These are phyloP conservation scores for Emergomyces pasteurianus DNA, from an alignment of 2,329 filamentous ascomycete genomes.

Conservation along the genomic window DNA sequence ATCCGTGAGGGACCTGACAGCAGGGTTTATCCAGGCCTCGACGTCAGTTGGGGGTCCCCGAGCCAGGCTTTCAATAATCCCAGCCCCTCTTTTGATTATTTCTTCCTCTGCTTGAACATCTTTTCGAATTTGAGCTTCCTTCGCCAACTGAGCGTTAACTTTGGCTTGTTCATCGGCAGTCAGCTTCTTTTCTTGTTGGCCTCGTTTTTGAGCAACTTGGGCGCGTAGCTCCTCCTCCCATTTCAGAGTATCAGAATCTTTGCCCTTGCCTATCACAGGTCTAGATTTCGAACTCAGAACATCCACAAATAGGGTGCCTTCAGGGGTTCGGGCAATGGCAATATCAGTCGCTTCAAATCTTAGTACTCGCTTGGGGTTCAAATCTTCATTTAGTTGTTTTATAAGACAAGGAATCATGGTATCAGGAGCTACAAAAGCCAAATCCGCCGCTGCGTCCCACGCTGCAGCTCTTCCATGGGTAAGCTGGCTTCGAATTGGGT, in stretches of 20 bases:
- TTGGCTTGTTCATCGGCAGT: constrained; percentile 80
- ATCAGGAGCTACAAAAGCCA: constrained; percentile 87
- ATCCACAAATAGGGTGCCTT: constrained; percentile 80
- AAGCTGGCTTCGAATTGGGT: constrained; percentile 25
- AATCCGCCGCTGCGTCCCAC: constrained; percentile 73
- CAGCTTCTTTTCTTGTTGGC: constrained; percentile 71
- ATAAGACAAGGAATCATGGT: constrained; percentile 65
- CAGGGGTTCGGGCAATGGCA: constrained; percentile 82
- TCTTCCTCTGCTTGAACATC: constrained; percentile 59
- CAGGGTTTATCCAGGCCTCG: constrained; percentile 74
- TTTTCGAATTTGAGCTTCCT: constrained; percentile 67
- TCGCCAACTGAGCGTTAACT: constrained; percentile 79
- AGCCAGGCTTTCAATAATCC: constrained; percentile 71
- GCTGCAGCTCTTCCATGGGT: constrained; percentile 50
- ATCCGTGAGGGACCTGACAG: constrained; percentile 58
- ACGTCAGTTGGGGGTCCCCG: constrained; percentile 82
- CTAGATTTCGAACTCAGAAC: constrained; percentile 74
- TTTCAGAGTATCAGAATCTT: constrained; percentile 90
- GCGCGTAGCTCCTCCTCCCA: constrained; percentile 89
- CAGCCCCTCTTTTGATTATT: constrained; percentile 67
- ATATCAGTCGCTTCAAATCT: constrained; percentile 76
- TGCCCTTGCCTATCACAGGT: constrained; percentile 66
- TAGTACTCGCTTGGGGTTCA: constrained; percentile 57
- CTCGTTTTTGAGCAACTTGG: constrained; percentile 87
- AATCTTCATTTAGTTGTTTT: constrained; percentile 58